These are phyloP conservation scores for Albizia julibrissin DNA, from an alignment of 306 rosid genomes.

Conservation along the genomic window DNA sequence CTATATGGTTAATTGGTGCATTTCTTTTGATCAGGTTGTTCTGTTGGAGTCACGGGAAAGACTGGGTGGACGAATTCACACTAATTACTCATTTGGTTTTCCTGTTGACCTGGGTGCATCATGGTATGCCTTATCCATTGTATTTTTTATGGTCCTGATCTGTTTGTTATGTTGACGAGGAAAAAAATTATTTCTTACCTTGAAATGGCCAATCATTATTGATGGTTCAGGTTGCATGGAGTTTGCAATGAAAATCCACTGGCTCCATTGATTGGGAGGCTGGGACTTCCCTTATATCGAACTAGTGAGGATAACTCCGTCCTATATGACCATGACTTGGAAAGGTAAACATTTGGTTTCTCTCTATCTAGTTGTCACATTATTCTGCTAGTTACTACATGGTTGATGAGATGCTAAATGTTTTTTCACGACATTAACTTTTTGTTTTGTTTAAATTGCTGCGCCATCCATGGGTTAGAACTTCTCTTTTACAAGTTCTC, in stretches of 20 bases:
- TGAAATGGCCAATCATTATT: slow-evolving; percentile 7
- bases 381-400: slow-evolving; percentile 11
- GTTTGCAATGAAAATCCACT: slow-evolving; percentile 94
- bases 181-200: background rate
- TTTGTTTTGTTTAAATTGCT: background rate
- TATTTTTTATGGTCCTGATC: background rate
- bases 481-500: background rate
- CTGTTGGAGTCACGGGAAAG: slow-evolving; percentile 87
- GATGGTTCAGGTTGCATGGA: slow-evolving; percentile 86
- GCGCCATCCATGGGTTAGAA: slow-evolving; percentile 12
- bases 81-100: slow-evolving; percentile 94
- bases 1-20: slow-evolving; percentile 1
- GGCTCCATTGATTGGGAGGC: slow-evolving; percentile 88
- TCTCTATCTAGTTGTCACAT: background rate
- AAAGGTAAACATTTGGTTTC: slow-evolving; percentile 60
- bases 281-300: slow-evolving; percentile 92
- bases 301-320: slow-evolving; percentile 97
- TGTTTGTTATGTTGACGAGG: slow-evolving; percentile 9
- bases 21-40: slow-evolving; percentile 63
- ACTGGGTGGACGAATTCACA: slow-evolving; percentile 89
- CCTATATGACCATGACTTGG: slow-evolving; percentile 95
- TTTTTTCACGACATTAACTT: background rate
- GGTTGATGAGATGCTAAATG: slow-evolving; percentile 1
- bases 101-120: slow-evolving; percentile 97
- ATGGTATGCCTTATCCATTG: slow-evolving; percentile 51